A percentile compares a stretch with the other conserved stretches of the same genome.
Conservation (phyloP, 164 flowering plant species). For the Platanus orientalis region DNA sequence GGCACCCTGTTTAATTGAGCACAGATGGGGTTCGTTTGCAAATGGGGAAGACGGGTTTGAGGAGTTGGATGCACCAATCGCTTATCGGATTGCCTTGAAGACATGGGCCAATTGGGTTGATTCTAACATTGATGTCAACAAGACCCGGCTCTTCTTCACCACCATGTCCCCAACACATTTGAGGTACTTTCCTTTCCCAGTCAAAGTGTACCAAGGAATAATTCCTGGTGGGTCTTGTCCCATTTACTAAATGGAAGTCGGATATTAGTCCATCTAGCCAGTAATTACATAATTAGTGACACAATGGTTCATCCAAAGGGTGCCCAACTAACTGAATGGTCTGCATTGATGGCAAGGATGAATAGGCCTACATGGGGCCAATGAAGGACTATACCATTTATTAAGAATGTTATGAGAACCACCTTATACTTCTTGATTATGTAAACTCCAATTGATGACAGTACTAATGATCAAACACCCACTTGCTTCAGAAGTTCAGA, state of each 20-base stretch:
- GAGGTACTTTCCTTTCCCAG: slow-evolving; percentile 33
- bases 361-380: too few species aligned
- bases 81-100: slow-evolving; percentile 63
- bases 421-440: neutral
- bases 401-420: too few species aligned
- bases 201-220: neutral
- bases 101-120: slow-evolving; percentile 99
- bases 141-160: slow-evolving; percentile 75
- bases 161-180: slow-evolving; percentile 84
- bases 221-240: too few species aligned
- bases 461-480: neutral
- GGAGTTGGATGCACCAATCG: slow-evolving; percentile 59
- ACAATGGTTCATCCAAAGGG: too few species aligned
- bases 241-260: too few species aligned
- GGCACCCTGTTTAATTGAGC: neutral
- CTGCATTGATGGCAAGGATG: too few species aligned
- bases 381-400: too few species aligned
- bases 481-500: slow-evolving; percentile 57
- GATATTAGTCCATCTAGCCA: too few species aligned
- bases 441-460: slow-evolving; percentile 9
- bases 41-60: slow-evolving; percentile 75
- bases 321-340: too few species aligned
- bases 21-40: slow-evolving; percentile 88
- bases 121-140: slow-evolving; percentile 61
- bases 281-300: too few species aligned